Evolutionary conservation across 1,139 yeast species (phyloP).

Genomic region (Lodderomyces beijingensis): DNA sequence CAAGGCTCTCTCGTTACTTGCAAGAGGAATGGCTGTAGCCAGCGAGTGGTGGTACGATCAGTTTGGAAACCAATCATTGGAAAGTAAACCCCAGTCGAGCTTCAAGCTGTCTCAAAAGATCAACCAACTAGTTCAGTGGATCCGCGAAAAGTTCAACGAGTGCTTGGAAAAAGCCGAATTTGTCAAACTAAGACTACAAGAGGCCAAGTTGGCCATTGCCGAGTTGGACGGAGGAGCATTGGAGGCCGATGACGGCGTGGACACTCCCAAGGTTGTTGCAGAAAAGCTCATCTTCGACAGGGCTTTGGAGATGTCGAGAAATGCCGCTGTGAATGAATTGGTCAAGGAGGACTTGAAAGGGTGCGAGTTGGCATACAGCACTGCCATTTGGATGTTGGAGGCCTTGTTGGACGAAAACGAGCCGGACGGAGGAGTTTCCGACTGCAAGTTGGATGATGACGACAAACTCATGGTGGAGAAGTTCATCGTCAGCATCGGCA

Average conservation of each 20-base stretch:
- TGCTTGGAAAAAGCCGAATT: constrained; percentile 84
- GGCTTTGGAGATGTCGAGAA: constrained; percentile 86
- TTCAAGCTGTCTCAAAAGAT: constrained; percentile 40
- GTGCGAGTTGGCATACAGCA: constrained; percentile 85
- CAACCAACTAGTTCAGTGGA: constrained; percentile 88
- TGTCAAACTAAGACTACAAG: constrained; percentile 52
- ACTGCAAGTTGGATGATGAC: constrained; percentile 54
- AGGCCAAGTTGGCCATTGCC: constrained; percentile 35
- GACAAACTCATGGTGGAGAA: constrained; percentile 74
- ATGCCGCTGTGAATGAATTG: constrained; percentile 85
- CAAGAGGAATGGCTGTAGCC: constrained; percentile 81
- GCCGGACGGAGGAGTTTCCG: constrained; percentile 14
- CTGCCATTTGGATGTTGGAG: constrained; percentile 94
- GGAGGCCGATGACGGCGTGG: not conserved
- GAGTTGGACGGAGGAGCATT: constrained; percentile 4
- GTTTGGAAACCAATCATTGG: constrained; percentile 18
- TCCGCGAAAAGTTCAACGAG: constrained; percentile 83
- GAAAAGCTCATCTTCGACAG: constrained; percentile 88
- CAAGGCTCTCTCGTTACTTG: constrained; percentile 74
- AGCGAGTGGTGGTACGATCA: constrained; percentile 78
- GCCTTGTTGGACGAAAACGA: constrained; percentile 64
- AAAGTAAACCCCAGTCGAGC: constrained; percentile 5
- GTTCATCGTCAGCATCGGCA: constrained; percentile 71
- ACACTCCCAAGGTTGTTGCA: constrained; percentile 44
- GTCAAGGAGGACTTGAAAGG: constrained; percentile 70